Conservation (phyloP, 139 green algal genomes). For the Coelastrella sp. region DNA sequence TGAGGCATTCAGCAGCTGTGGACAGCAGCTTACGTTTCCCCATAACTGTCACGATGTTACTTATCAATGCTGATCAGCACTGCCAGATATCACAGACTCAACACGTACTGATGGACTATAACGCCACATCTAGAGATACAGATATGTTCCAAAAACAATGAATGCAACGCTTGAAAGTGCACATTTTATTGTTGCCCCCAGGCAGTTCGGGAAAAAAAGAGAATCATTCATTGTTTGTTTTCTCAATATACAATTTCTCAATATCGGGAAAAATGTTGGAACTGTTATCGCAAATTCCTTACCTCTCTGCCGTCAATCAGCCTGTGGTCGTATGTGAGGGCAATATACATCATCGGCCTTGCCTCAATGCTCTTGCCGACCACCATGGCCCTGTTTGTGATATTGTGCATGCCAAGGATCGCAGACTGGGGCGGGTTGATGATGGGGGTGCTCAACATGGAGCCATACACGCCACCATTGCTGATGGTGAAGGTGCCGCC, state of each 20-base stretch:
- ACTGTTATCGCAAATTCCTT: neutral
- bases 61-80: too few relatives aligned
- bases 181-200: too few relatives aligned
- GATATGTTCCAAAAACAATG: too few relatives aligned
- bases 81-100: too few relatives aligned
- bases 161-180: too few relatives aligned
- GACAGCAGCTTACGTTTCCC: too few relatives aligned
- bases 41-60: too few relatives aligned
- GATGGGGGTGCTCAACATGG: conserved; percentile 96
- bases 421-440: conserved; percentile 98
- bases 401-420: conserved; percentile 97
- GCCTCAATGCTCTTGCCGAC: conserved; percentile 86
- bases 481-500: conserved; percentile 99
- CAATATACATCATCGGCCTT: conserved; percentile 99
- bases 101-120: too few relatives aligned
- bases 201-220: too few relatives aligned
- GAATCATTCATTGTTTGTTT: neutral
- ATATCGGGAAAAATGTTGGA: neutral
- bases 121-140: too few relatives aligned
- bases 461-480: conserved; percentile 99
- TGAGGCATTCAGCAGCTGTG: too few relatives aligned
- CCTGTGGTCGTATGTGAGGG: conserved; percentile 99
- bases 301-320: conserved; percentile 94
- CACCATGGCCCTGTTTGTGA: conserved; percentile 84
- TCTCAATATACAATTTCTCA: neutral